Evolutionary conservation across 2,329 filamentous ascomycete species (phyloP), one percentile per base, ranked within the genome.

Genomic region (Kalaharituber pfeilii): DNA sequence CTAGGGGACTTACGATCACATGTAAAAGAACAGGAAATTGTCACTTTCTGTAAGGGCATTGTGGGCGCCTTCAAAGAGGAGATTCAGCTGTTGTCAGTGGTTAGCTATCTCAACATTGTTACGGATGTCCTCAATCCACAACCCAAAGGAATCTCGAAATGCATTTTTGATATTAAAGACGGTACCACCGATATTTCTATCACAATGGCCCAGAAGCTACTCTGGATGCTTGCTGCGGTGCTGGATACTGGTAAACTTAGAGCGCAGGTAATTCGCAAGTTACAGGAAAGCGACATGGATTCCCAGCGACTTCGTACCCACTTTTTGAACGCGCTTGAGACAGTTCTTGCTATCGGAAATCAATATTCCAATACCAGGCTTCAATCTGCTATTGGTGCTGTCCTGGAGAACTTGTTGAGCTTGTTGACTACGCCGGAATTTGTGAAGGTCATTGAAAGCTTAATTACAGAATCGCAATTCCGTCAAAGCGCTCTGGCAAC

Each of bases 401-500:
- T 86, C 1, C 74, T 96, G 49, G 80, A 84, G 18, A 82, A 83
- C 58, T 72, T 94, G n/a, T 75, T 98, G 51, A 82, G 85, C 59
- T 76, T 95, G 5, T 74, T 94, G 42, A 89, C 88, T 0, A 87
- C 89, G 2, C 75, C 80, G 52, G 86, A 95, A 68, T 91, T 96
- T 67, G 80, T 96, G 67, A 85, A 86, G 66, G 84, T 87, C 8
- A 82, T 93, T 39, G 85, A 94, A 65, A 78, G 80, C 26, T 74
- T 98, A 27, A 78, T 96, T 30, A 78, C 84, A 60, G 78, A 82
- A 50, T 79, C 84, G 5, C 81, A 86, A 59, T 73, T 89, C 51
- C 83, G 84, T 1, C 80, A 83, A 60, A 88, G 85, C 69, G 85
- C 87, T 50, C 77, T 89, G 57, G 81, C 76, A 56, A 84, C 89